Conservation (phyloP, 2,329 filamentous ascomycete species). For the Thielaviopsis euricoi region DNA sequence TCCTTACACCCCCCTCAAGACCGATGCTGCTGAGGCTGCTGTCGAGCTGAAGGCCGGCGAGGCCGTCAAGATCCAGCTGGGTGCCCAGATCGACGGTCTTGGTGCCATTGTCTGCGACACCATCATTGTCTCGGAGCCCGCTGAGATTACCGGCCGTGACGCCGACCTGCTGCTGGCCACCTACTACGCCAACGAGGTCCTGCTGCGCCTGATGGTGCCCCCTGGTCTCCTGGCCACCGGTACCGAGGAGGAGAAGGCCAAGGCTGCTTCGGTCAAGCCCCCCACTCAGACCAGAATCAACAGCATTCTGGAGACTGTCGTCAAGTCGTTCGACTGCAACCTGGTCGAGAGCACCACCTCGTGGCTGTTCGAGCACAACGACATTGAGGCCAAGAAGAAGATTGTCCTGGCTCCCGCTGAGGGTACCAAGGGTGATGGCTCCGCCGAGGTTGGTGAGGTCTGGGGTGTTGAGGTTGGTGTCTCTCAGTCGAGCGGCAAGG, state of each 20-base stretch:
- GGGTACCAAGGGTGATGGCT: slow-evolving; percentile 77
- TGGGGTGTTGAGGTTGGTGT: slow-evolving; percentile 97
- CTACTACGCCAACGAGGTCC: slow-evolving; percentile 88
- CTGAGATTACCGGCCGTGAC: slow-evolving; percentile 54
- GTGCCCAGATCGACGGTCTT: slow-evolving; percentile 95
- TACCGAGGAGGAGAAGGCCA: slow-evolving; percentile 89
- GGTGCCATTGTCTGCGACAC: slow-evolving; percentile 93
- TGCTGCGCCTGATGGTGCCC: slow-evolving; percentile 79
- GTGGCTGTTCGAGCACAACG: slow-evolving; percentile 91
- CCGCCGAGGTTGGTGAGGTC: slow-evolving; percentile 77
- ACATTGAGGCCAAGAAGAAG: slow-evolving; percentile 96
- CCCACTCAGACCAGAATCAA: slow-evolving; percentile 79
- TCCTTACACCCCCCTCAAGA: slow-evolving; percentile 81
- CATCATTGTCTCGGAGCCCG: slow-evolving; percentile 53
- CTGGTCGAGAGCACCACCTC: slow-evolving; percentile 96
- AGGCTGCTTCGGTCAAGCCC: slow-evolving; percentile 67
- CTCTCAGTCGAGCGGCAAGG: slow-evolving; percentile 80
- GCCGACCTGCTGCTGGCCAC: slow-evolving; percentile 84
- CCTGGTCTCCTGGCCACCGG: slow-evolving; percentile 71
- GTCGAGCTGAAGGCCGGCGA: slow-evolving; percentile 69
- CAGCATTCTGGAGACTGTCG: slow-evolving; percentile 74
- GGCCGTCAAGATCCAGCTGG: slow-evolving; percentile 94
- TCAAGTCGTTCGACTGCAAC: slow-evolving; percentile 78
- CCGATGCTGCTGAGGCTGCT: slow-evolving; percentile 72
- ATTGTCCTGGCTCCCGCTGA: slow-evolving; percentile 81